phyloP scores from a whole-genome alignment of 2,329 filamentous ascomycete genomes.

The Diaporthe vaccinii region DNA sequence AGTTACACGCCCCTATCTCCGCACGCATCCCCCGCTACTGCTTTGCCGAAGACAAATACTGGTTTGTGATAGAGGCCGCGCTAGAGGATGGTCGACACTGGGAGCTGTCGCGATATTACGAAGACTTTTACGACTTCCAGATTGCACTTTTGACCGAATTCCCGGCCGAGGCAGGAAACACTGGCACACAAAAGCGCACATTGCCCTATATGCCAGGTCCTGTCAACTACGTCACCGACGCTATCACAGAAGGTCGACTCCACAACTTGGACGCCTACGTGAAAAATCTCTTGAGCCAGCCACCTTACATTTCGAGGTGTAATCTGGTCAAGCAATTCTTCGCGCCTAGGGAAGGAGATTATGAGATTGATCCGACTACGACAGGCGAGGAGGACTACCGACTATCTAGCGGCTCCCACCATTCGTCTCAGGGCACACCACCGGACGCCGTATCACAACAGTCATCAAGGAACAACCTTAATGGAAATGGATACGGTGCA shows the following conservation, averaged over 20 bases:
- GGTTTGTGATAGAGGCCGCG: conserved; percentile 95
- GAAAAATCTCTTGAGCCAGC: conserved; percentile 88
- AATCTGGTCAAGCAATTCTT: conserved; percentile 92
- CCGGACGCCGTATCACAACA: conserved; percentile 73
- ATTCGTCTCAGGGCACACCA: conserved; percentile 74
- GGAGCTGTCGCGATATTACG: conserved; percentile 95
- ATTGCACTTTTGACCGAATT: conserved; percentile 94
- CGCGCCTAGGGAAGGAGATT: conserved; percentile 89
- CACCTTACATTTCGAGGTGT: conserved; percentile 86
- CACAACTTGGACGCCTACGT: conserved; percentile 97
- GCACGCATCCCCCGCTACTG: conserved; percentile 93
- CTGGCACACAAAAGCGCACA: conserved; percentile 81
- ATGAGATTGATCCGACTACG: conserved; percentile 84
- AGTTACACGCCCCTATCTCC: conserved; percentile 80
- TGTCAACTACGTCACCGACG: conserved; percentile 97
- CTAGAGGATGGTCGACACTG: conserved; percentile 92
- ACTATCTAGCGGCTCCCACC: conserved; percentile 77
- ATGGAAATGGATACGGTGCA: conserved; percentile 66
- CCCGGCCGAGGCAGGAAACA: conserved; percentile 92
- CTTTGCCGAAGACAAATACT: conserved; percentile 98
- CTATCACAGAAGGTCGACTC: conserved; percentile 91
- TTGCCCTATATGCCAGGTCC: conserved; percentile 98
- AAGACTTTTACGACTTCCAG: conserved; percentile 99
- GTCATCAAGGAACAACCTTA: conserved; percentile 75
- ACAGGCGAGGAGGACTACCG: conserved; percentile 79